Percentiles rank a stretch among this genome's conserved stretches.
Evolutionary conservation across 306 rosid genomes (phyloP).

Genomic region (Spatholobus suberectus): DNA sequence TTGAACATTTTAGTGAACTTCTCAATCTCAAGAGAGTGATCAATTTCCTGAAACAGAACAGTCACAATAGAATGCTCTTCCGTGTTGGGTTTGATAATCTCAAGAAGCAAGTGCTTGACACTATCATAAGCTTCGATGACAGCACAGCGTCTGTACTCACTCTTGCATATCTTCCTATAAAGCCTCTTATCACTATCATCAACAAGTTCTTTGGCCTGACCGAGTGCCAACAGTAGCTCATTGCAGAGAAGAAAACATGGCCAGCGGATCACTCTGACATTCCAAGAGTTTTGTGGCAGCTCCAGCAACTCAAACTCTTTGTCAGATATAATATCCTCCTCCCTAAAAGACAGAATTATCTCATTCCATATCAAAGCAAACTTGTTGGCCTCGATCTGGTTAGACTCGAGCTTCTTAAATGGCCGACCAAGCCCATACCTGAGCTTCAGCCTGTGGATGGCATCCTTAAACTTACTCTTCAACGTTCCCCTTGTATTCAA

Average conservation of each 20-base stretch:
- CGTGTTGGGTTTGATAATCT: conserved; percentile 63
- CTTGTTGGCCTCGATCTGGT: conserved; percentile 86
- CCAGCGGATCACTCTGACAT: conserved; percentile 93
- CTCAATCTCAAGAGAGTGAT: conserved; percentile 80
- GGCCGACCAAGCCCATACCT: conserved; percentile 97
- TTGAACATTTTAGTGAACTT: conserved; percentile 80
- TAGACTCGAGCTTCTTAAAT: conserved; percentile 86
- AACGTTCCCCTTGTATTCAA: conserved; percentile 79
- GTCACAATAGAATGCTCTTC: conserved; percentile 92
- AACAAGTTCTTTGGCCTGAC: conserved; percentile 89
- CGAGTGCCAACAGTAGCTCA: conserved; percentile 89
- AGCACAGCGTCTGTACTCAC: conserved; percentile 90
- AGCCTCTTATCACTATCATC: conserved; percentile 85
- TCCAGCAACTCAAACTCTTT: conserved; percentile 84
- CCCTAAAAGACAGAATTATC: conserved; percentile 85
- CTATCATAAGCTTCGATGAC: conserved; percentile 90
- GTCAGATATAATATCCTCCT: conserved; percentile 96
- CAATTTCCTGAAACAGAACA: conserved; percentile 84
- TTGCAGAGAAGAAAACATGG: conserved; percentile 97
- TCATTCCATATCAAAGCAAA: conserved; percentile 98
- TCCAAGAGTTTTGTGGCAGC: conserved; percentile 89
- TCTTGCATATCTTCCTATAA: conserved; percentile 83
- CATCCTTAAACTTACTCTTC: conserved; percentile 84
- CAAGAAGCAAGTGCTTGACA: conserved; percentile 71
- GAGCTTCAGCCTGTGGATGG: conserved; percentile 85